These are phyloP conservation scores for Blastobotrys aristatus DNA, from an alignment of 1,139 yeast species.

Conservation along the genomic window DNA sequence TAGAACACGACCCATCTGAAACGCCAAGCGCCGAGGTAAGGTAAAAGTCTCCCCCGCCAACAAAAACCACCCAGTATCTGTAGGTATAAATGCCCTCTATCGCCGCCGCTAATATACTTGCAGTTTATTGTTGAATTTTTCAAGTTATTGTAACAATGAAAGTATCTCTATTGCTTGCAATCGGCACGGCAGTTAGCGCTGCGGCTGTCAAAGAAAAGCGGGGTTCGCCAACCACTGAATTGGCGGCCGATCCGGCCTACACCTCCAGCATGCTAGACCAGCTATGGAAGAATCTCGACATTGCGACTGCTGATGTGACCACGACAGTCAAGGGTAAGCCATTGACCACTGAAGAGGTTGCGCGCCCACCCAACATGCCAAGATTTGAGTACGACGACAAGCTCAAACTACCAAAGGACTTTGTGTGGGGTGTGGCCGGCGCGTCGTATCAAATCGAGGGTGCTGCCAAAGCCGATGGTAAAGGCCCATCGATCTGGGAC, in stretches of 20 bases:
- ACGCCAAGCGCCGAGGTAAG: too few species aligned
- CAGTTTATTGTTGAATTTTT: too few species aligned
- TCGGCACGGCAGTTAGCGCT: neutral
- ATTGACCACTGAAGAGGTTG: slow-evolving; percentile 14
- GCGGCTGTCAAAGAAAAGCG: neutral
- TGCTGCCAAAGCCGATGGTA: slow-evolving; percentile 34
- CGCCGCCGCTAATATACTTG: too few species aligned
- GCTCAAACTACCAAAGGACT: slow-evolving; percentile 10
- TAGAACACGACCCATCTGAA: too few species aligned
- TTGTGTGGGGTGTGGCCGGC: slow-evolving; percentile 15
- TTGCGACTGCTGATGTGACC: neutral
- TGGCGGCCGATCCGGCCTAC: slow-evolving; percentile 3
- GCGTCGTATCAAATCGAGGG: slow-evolving; percentile 34
- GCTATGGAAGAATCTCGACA: slow-evolving; percentile 12
- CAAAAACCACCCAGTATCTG: too few species aligned
- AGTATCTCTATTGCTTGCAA: neutral
- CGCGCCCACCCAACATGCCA: slow-evolving; percentile 20
- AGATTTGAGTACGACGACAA: slow-evolving; percentile 20
- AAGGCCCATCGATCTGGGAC: slow-evolving; percentile 34
- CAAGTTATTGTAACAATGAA: too few species aligned
- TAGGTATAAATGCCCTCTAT: too few species aligned
- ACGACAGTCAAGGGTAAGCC: slow-evolving; percentile 16
- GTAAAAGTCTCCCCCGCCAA: too few species aligned
- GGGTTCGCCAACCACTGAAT: neutral
- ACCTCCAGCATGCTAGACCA: slow-evolving; percentile 13